Percentiles rank a stretch among this genome's conserved stretches.
These are phyloP conservation scores for Nadsonia fulvescens DNA, from an alignment of 805 yeast genomes.

Conservation along the genomic window DNA sequence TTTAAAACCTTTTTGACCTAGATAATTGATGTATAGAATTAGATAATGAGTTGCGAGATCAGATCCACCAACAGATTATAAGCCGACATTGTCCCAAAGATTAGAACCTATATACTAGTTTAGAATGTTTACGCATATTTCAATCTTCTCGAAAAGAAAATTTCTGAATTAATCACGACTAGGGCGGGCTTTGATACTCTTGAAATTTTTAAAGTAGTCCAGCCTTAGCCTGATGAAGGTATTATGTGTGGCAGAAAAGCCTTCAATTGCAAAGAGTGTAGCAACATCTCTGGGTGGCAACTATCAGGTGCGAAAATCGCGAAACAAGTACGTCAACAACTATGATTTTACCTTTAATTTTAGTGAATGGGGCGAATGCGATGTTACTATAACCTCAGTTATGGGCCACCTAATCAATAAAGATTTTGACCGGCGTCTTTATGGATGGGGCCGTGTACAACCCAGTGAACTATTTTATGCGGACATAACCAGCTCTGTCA, in stretches of 20 bases:
- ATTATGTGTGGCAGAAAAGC: slow-evolving; percentile 93
- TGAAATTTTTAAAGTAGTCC: no score
- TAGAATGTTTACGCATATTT: no score
- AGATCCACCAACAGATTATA: no score
- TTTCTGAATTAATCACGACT: no score
- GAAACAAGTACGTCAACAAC: slow-evolving; percentile 51
- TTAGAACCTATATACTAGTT: no score
- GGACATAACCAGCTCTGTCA: slow-evolving; percentile 29
- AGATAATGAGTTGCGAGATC: no score
- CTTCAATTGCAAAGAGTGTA: slow-evolving; percentile 80
- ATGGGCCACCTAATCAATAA: slow-evolving; percentile 62
- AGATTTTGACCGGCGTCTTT: slow-evolving; percentile 44
- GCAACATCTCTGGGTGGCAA: slow-evolving; percentile 66
- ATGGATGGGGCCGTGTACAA: slow-evolving; percentile 43
- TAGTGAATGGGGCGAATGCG: slow-evolving; percentile 43
- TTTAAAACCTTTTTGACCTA: no score
- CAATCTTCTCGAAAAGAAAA: no score
- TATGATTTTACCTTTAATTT: slow-evolving; percentile 58
- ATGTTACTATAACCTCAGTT: slow-evolving; percentile 83
- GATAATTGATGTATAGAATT: no score
- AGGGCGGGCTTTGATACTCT: no score
- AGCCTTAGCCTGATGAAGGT: no score
- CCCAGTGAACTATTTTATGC: slow-evolving; percentile 58
- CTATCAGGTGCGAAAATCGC: slow-evolving; percentile 22
- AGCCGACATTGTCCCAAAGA: no score